These are phyloP conservation scores for Alternaria brassicae DNA, from an alignment of 2,329 filamentous ascomycete species.

Conservation along the genomic window DNA sequence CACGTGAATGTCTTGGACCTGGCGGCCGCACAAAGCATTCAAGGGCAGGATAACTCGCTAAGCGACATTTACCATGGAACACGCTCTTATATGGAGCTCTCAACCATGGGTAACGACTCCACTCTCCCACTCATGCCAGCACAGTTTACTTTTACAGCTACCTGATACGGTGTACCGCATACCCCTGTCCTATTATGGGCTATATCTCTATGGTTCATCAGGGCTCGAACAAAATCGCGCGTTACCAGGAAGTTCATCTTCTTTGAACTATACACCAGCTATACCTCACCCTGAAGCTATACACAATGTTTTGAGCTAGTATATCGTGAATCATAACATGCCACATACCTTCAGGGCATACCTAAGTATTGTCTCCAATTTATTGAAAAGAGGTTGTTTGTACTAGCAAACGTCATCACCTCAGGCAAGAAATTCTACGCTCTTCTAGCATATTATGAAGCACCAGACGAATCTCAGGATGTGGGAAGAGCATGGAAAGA, in stretches of 20 bases:
- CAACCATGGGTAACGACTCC: slow-evolving; percentile 3
- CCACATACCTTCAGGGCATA: background rate
- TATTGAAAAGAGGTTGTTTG: background rate
- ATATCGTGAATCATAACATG: background rate
- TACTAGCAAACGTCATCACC: background rate
- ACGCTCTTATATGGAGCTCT: background rate
- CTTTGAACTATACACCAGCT: background rate
- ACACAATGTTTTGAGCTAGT: background rate
- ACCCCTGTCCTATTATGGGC: background rate
- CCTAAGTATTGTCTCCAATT: background rate
- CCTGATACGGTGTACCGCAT: background rate
- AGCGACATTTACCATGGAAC: slow-evolving; percentile 10
- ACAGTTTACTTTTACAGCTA: background rate
- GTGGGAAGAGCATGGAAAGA: background rate
- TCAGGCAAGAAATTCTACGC: background rate
- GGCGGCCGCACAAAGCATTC: slow-evolving; percentile 3
- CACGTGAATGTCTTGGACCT: slow-evolving; percentile 13
- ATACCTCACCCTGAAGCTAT: background rate
- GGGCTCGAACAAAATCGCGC: background rate
- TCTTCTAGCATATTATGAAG: background rate
- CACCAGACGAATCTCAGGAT: background rate
- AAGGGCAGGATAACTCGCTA: slow-evolving; percentile 8
- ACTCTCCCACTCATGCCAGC: background rate
- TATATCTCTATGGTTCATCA: background rate
- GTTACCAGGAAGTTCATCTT: background rate